Base-by-base conservation (phyloP, 2,329 filamentous ascomycete species). In the Pyrenophora teres region DNA sequence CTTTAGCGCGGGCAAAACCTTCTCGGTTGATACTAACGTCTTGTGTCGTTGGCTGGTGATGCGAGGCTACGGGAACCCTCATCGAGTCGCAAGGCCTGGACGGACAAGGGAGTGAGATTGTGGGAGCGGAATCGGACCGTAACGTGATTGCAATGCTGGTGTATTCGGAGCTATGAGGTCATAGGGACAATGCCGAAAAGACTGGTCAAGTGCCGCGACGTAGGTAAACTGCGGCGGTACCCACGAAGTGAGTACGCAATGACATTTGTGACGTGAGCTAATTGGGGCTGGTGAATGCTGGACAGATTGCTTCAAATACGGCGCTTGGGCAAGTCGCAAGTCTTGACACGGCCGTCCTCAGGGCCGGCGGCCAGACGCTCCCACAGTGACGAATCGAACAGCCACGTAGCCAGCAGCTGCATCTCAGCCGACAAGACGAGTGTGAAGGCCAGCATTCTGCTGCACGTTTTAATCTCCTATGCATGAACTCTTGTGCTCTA, bases 321-420 rank as follows among this genome's bases (percentile, higher is more conserved):
- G n/a, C n/a, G n/a, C n/a, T n/a, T n/a, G n/a, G n/a, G n/a, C n/a
- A n/a, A n/a, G n/a, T n/a, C n/a, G n/a, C n/a, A n/a, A n/a, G n/a
- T n/a, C n/a, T n/a, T n/a, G n/a, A n/a, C n/a, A n/a, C n/a, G n/a
- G n/a, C n/a, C n/a, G n/a, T 6, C 8, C 23, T 9, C 6, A 25
- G 23, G 2, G 8, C 23, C 8, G 23, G 3, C 8, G 23, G 23
- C 23, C 23, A 25, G 23, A 27, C 37, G 7, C 39, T 15, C 39
- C 8, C 23, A 30, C 8, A 15, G 10, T 27, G 2, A 9, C 27
- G 9, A 9, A 12, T 30, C 27, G 10, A 32, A 42, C 46, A 57
- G 55, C 55, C 55, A 57, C 55, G 52, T 57, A 57, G 54, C 49
- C 30, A n/a, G 13, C 40, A 19, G 6, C 25, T 40, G 40, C 21